A percentile compares a stretch with the other conserved stretches of the same genome.
Evolutionary conservation across 441 rosid species (phyloP).

Genomic region (Biscutella auriculata): DNA sequence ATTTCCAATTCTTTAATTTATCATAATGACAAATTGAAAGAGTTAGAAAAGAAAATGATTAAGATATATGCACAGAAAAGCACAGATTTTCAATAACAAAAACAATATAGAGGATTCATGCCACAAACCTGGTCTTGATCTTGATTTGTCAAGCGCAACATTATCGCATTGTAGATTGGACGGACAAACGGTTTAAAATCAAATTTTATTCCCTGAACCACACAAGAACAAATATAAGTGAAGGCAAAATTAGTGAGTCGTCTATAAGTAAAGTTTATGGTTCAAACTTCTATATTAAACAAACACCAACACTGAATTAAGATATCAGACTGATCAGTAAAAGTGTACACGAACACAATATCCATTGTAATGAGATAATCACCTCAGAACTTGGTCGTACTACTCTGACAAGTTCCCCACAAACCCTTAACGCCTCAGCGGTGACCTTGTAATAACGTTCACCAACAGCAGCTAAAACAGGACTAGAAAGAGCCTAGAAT

Average conservation of each 20-base stretch:
- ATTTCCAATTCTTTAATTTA: background rate
- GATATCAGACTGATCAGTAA: background rate
- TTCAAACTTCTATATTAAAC: background rate
- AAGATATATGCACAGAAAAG: background rate
- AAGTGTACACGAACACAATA: conserved; percentile 9
- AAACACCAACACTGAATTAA: background rate
- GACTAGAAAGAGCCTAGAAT: conserved; percentile 73
- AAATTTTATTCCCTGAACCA: conserved; percentile 50
- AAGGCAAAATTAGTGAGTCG: background rate
- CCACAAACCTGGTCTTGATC: conserved; percentile 91
- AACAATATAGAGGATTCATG: conserved; percentile 4
- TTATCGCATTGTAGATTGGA: conserved; percentile 81
- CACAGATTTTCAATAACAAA: background rate
- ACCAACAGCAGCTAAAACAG: conserved; percentile 93
- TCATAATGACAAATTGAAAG: background rate
- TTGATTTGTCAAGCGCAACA: conserved; percentile 97
- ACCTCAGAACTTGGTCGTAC: conserved; percentile 82
- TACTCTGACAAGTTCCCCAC: conserved; percentile 92
- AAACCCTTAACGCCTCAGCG: conserved; percentile 96
- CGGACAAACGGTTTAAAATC: conserved; percentile 84
- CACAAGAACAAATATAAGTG: conserved; percentile 9
- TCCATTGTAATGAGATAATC: conserved; percentile 18
- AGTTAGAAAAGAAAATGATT: background rate
- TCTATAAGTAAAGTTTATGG: background rate
- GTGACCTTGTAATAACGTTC: conserved; percentile 99